phyloP scores from a whole-genome alignment of 352 stramenopile genomes.

The Phytopythium delawarense region DNA sequence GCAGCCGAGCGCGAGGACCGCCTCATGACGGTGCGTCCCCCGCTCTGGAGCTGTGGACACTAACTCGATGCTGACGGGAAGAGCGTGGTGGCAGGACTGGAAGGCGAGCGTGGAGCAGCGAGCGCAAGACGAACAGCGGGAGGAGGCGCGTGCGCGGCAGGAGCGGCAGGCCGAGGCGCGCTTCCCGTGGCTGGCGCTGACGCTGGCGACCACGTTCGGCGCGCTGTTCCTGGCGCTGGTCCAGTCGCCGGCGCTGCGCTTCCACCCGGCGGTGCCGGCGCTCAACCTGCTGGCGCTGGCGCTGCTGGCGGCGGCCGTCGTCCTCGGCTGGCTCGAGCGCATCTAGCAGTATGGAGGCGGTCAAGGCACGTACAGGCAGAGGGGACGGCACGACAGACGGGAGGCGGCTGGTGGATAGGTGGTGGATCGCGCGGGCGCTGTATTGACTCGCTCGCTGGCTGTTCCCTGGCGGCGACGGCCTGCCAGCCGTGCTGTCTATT shows the following conservation, averaged over 20 bases:
- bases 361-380: no score
- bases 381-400: no score
- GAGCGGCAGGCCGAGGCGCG: slow-evolving; percentile 11
- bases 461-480: not conserved
- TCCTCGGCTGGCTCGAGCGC: slow-evolving; percentile 30
- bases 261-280: slow-evolving; percentile 36
- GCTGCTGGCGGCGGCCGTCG: slow-evolving; percentile 26
- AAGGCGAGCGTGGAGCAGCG: slow-evolving; percentile 24
- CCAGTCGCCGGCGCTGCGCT: slow-evolving; percentile 39
- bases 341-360: not conserved
- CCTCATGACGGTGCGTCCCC: slow-evolving; percentile 24
- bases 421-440: not conserved
- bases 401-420: not conserved
- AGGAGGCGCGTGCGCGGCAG: slow-evolving; percentile 24
- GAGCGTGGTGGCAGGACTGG: slow-evolving; percentile 32
- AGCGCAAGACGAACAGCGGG: slow-evolving; percentile 18
- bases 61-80: not conserved
- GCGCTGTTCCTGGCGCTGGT: slow-evolving; percentile 55
- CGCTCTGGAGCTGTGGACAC: not conserved
- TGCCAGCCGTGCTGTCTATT: not conserved
- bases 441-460: not conserved
- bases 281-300: slow-evolving; percentile 46
- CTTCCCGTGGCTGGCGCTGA: slow-evolving; percentile 56
- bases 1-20: slow-evolving; percentile 21
- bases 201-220: slow-evolving; percentile 45